Percentiles rank a stretch among this genome's conserved stretches.
Conservation (phyloP, 805 yeast species). For the Lipomyces chichibuensis region DNA sequence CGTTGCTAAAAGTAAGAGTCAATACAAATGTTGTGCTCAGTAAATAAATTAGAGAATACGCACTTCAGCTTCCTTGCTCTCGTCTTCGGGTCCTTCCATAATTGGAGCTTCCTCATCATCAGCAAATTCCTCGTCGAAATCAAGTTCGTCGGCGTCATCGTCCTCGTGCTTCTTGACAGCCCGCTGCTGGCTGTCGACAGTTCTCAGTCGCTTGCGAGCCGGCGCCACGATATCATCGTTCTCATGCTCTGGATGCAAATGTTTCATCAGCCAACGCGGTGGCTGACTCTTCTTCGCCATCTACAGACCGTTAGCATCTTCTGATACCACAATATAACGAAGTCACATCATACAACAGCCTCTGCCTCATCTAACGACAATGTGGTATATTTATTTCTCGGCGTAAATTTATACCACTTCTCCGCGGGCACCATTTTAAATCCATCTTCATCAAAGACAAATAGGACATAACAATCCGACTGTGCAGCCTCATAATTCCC, state of each 20-base stretch:
- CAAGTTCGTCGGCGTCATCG: slow-evolving; percentile 88
- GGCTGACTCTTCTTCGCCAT: slow-evolving; percentile 79
- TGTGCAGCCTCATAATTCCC: slow-evolving; percentile 94
- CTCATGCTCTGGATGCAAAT: slow-evolving; percentile 50
- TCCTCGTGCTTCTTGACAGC: slow-evolving; percentile 46
- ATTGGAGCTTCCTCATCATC: slow-evolving; percentile 99
- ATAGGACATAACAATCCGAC: slow-evolving; percentile 79
- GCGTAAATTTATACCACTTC: slow-evolving; percentile 90
- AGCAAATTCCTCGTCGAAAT: slow-evolving; percentile 94
- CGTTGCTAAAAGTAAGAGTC: slow-evolving; percentile 45
- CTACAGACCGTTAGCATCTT: slow-evolving; percentile 43
- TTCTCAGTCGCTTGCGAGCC: slow-evolving; percentile 47
- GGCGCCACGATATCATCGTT: slow-evolving; percentile 28
- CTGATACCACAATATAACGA: not conserved
- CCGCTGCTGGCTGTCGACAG: slow-evolving; percentile 51
- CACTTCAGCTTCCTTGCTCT: slow-evolving; percentile 81
- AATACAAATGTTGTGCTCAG: not conserved
- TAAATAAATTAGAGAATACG: not conserved
- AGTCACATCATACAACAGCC: slow-evolving; percentile 45
- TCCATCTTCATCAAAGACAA: slow-evolving; percentile 83
- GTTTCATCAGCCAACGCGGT: slow-evolving; percentile 96
- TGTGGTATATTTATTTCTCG: slow-evolving; percentile 90
- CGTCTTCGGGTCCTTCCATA: slow-evolving; percentile 94
- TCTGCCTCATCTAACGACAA: slow-evolving; percentile 96
- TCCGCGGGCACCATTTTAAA: slow-evolving; percentile 95